These are phyloP conservation scores for Helianthus annuus DNA, from an alignment of 129 eudicot species.

Conservation along the genomic window DNA sequence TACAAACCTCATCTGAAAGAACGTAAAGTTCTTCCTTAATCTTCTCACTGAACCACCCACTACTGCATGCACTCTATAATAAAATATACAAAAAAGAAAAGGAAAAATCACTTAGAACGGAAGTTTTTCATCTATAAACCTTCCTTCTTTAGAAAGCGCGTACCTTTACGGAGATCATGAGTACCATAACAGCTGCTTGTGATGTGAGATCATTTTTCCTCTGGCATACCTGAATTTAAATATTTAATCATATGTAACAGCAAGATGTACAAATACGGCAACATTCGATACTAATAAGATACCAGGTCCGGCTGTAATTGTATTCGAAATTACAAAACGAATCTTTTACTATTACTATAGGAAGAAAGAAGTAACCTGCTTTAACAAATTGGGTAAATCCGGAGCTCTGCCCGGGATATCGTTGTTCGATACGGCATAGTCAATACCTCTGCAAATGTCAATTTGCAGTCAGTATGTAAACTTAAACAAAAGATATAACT, in stretches of 20 bases:
- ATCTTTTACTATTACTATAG: neutral
- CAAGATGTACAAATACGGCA: constrained; percentile 3
- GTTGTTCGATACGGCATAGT: constrained; percentile 66
- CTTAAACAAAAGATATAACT: neutral
- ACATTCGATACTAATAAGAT: neutral
- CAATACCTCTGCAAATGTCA: constrained; percentile 63
- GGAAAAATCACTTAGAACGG: neutral
- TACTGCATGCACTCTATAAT: constrained; percentile 73
- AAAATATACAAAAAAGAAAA: neutral
- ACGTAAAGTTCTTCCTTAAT: constrained; percentile 56
- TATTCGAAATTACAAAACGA: neutral
- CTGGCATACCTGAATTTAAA: constrained; percentile 67
- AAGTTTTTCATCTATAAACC: constrained; percentile 5
- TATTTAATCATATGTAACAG: neutral
- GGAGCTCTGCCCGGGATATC: constrained; percentile 57
- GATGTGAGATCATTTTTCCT: constrained; percentile 46
- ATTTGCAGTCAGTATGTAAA: constrained; percentile 20
- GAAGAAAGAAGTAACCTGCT: constrained; percentile 48
- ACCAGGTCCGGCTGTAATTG: neutral
- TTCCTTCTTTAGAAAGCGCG: neutral
- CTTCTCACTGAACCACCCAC: constrained; percentile 65
- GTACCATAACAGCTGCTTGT: constrained; percentile 78
- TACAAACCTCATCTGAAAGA: constrained; percentile 66
- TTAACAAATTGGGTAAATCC: constrained; percentile 59
- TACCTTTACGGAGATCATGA: constrained; percentile 92